A percentile compares a stretch with the other conserved stretches of the same genome.
These are phyloP conservation scores for Picochlorum sp. DNA, from an alignment of 139 green algal genomes.

Conservation along the genomic window DNA sequence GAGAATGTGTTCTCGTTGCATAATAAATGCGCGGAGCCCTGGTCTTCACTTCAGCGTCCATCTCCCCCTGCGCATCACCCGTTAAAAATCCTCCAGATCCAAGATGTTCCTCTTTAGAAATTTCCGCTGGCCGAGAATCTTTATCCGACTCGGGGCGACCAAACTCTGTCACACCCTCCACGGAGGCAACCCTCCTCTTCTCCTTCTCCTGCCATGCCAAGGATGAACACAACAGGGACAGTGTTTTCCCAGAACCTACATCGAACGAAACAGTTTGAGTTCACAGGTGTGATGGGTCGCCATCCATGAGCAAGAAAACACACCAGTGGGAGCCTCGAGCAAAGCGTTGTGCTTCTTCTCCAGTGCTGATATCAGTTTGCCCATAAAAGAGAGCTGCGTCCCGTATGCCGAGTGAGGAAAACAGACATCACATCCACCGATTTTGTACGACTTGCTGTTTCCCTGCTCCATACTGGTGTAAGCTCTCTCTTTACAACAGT, in stretches of 20 bases:
- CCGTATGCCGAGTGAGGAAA: conserved; percentile 73
- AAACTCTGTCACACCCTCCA: conserved; percentile 16
- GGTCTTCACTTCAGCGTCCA: conserved; percentile 2
- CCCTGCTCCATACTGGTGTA: background rate
- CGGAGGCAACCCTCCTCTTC: conserved; percentile 15
- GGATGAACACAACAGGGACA: conserved; percentile 75
- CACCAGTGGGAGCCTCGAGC: conserved; percentile 57
- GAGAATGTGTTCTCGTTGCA: conserved; percentile 80
- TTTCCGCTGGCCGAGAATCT: background rate
- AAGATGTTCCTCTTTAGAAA: background rate
- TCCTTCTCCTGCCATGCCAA: conserved; percentile 56
- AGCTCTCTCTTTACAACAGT: background rate
- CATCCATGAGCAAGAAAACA: background rate
- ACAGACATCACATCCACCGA: conserved; percentile 48
- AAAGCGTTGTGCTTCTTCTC: conserved; percentile 55
- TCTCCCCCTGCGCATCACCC: background rate
- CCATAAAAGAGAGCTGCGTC: conserved; percentile 76
- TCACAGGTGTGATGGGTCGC: background rate
- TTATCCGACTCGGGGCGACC: background rate
- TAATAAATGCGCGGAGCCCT: conserved; percentile 64
- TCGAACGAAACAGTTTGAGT: background rate
- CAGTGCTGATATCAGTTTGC: conserved; percentile 62
- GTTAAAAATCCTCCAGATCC: background rate
- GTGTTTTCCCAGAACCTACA: conserved; percentile 74
- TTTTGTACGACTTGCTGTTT: conserved; percentile 21